Percentiles rank a stretch among this genome's conserved stretches.
Evolutionary conservation across 306 rosid species (phyloP).

Genomic region (Malus sieversii): DNA sequence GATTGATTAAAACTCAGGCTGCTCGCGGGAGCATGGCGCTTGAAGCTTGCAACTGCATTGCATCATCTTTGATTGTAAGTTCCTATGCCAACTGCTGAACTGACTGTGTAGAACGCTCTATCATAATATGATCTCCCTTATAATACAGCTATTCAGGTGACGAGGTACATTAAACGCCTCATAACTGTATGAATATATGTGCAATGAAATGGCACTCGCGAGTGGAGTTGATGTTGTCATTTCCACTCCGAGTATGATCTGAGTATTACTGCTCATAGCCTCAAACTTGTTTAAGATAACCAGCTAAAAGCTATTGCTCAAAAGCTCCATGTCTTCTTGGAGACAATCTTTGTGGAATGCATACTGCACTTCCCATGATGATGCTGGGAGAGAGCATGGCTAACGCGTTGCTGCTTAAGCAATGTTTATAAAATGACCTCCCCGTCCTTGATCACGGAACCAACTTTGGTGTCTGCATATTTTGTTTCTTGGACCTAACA

Average conservation of each 20-base stretch:
- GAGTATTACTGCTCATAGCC: neutral
- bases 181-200: neutral
- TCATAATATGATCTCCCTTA: neutral
- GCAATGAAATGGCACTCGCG: too few relatives aligned
- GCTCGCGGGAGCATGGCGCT: conserved; percentile 82
- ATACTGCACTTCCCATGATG: neutral
- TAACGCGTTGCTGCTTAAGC: neutral
- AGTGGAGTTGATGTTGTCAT: too few relatives aligned
- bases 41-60: conserved; percentile 90
- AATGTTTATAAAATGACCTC: neutral
- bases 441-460: neutral
- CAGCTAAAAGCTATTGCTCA: neutral
- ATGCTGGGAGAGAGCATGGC: neutral
- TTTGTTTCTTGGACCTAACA: neutral
- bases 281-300: neutral
- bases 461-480: neutral
- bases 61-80: conserved; percentile 61
- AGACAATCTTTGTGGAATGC: neutral
- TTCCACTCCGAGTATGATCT: neutral
- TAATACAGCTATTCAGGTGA: neutral
- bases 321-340: neutral
- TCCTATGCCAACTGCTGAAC: conserved; percentile 10
- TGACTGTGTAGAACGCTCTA: neutral
- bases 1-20: conserved; percentile 41
- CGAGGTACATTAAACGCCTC: neutral